phyloP scores from a whole-genome alignment of 108 stramenopile genomes.

The Conticribra guillardii region DNA sequence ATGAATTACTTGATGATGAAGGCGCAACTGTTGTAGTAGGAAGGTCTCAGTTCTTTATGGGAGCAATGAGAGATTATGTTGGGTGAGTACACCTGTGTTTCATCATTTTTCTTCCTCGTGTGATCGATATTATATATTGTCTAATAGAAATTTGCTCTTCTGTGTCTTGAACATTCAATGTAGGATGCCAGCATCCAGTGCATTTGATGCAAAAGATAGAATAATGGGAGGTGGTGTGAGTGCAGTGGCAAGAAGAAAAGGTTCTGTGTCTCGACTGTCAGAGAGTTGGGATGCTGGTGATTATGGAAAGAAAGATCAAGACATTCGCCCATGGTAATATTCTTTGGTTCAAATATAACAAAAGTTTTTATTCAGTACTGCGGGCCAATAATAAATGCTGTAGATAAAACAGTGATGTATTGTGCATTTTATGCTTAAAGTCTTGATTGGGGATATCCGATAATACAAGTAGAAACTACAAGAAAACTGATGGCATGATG shows the following conservation, averaged over 20 bases:
- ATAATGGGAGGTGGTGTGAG: slow-evolving; percentile 62
- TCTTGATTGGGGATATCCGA: no score
- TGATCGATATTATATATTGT: not conserved
- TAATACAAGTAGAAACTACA: no score
- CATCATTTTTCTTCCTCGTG: no score
- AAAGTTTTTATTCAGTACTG: not conserved
- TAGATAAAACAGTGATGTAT: no score
- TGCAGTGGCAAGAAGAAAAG: slow-evolving; percentile 56
- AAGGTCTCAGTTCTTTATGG: slow-evolving; percentile 79
- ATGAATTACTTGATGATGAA: slow-evolving; percentile 64
- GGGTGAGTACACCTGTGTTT: no score
- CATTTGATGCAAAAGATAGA: slow-evolving; percentile 65
- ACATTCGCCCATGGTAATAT: slow-evolving; percentile 5
- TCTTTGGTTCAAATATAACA: not conserved
- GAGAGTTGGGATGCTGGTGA: slow-evolving; percentile 50
- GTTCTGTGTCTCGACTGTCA: slow-evolving; percentile 41
- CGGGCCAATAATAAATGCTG: no score
- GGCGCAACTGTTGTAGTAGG: slow-evolving; percentile 78
- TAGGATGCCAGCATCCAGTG: slow-evolving; percentile 79
- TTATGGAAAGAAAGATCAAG: slow-evolving; percentile 45
- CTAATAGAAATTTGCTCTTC: not conserved
- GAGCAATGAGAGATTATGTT: slow-evolving; percentile 73
- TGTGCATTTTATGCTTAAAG: no score
- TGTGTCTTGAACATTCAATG: not conserved
- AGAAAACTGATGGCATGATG: no score